Conservation (phyloP, 2,329 filamentous ascomycete species). For the Ceratocystis albifundus region DNA sequence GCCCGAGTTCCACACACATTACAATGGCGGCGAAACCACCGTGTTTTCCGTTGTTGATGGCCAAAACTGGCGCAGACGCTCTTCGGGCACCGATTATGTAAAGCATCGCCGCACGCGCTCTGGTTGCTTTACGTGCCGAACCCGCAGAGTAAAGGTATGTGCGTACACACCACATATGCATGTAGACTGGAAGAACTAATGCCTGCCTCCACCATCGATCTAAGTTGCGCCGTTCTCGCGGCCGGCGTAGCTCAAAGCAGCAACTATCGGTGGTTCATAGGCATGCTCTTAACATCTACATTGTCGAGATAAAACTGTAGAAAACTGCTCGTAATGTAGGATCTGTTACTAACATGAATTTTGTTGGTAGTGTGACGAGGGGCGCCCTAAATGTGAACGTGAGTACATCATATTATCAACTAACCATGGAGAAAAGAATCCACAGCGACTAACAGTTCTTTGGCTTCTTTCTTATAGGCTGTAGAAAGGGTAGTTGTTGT, state of each 20-base stretch:
- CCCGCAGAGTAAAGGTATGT: conserved; percentile 67
- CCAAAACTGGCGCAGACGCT: conserved; percentile 38
- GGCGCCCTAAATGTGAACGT: conserved; percentile 74
- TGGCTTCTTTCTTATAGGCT: conserved; percentile 44
- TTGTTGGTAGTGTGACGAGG: conserved; percentile 70
- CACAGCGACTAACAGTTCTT: conserved; percentile 15
- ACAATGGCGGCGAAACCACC: not conserved
- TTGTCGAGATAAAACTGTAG: not conserved
- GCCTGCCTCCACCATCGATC: not conserved
- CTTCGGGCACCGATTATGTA: conserved; percentile 52
- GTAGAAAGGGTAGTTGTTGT: conserved; percentile 85
- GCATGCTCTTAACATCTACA: not conserved
- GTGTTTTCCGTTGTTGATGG: conserved; percentile 24
- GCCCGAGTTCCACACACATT: conserved; percentile 25
- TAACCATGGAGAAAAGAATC: not conserved
- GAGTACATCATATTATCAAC: conserved; percentile 28
- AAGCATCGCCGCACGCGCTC: conserved; percentile 90
- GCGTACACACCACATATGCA: not conserved
- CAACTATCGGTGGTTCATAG: not conserved
- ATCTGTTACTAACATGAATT: conserved; percentile 26
- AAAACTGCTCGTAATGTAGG: conserved; percentile 15
- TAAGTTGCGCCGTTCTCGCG: not conserved
- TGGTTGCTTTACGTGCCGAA: conserved; percentile 85
- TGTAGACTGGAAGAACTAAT: not conserved
- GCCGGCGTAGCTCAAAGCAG: not conserved